Evolutionary conservation across 306 rosid species (phyloP), one percentile per base, ranked within the genome.

Genomic region (Adenanthera pavonina): DNA sequence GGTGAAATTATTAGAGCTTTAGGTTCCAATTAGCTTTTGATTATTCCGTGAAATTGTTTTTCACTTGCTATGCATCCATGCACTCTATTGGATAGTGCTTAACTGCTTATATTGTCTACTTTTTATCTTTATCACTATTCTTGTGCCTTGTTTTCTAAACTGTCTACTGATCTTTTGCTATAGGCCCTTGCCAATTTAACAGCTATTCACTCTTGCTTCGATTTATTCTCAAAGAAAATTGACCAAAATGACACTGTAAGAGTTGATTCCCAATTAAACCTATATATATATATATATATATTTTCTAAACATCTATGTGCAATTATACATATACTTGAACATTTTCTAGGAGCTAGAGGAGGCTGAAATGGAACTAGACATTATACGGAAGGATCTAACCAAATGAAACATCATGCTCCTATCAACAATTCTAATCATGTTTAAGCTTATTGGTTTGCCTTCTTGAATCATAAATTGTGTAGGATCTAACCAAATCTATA

Each of bases 301-400:
- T 25, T 82, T 76, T 77, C 53, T 4, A 38, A 67, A 61, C 43
- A 47, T 60, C 16, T 59, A 36, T 72, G 66, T 69, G 43, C 69
- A 65, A 14, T 88, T 77, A 47, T 52, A 25, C 1, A 69, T 64
- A 76, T 79, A 74, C 41, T 76, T 82, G 64, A 76, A 36, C 69
- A 83, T 67, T 83, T 86, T 79, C 10, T 85, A 94, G 98, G 98
- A 91, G 86, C 75, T 91, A 44, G 97, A 92, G 88, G 98, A 94
- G 91, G 94, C 97, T 83, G 97, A 92, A 87, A 76, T 94, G 75
- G 98, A 94, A 75, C 88, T 92, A 82, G 89, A 90, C 72, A 77
- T 94, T 78, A 80, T 90, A 70, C 91, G 76, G 82, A 90, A 91
- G 81, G 98, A 91, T 25, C 30, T 25, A 25, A 25, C 30, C 30